Evolutionary conservation across 1,139 yeast species (phyloP).

Genomic region (Blastobotrys capitulatus): DNA sequence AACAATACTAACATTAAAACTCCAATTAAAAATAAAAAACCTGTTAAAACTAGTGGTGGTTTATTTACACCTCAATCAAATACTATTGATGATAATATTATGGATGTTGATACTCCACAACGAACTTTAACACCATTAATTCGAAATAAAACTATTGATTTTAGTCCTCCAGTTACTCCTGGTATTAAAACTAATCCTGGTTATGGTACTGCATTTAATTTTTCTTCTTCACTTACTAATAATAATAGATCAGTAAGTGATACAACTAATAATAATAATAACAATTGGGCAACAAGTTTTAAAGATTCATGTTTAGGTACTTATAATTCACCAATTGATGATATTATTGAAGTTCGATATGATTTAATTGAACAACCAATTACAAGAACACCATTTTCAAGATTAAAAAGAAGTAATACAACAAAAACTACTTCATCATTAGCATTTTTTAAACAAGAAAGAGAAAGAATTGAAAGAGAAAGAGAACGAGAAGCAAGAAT

Average conservation of each 20-base stretch:
- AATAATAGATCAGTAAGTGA: background rate
- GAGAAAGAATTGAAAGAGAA: conserved; percentile 5
- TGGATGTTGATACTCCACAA: conserved; percentile 2
- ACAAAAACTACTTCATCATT: conserved; percentile 1
- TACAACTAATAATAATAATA: background rate
- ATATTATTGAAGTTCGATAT: background rate
- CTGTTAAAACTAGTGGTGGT: conserved; percentile 15
- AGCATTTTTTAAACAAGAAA: conserved; percentile 4
- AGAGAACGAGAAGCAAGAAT: conserved; percentile 11
- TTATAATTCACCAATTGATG: background rate
- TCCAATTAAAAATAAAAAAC: background rate
- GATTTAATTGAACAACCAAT: background rate
- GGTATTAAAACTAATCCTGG: background rate
- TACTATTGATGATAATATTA: background rate
- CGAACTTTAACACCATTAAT: conserved; percentile 5
- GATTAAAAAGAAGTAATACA: background rate
- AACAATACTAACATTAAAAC: background rate
- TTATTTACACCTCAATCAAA: conserved; percentile 14
- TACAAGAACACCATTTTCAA: conserved; percentile 1
- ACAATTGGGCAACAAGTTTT: background rate
- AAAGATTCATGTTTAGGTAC: conserved; percentile 4
- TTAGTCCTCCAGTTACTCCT: conserved; percentile 8
- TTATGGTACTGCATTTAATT: conserved; percentile 17
- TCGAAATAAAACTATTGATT: background rate
- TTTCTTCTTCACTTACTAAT: background rate